Evolutionary conservation across 805 yeast genomes (phyloP).

Genomic region (Suhomyces pyralidae): DNA sequence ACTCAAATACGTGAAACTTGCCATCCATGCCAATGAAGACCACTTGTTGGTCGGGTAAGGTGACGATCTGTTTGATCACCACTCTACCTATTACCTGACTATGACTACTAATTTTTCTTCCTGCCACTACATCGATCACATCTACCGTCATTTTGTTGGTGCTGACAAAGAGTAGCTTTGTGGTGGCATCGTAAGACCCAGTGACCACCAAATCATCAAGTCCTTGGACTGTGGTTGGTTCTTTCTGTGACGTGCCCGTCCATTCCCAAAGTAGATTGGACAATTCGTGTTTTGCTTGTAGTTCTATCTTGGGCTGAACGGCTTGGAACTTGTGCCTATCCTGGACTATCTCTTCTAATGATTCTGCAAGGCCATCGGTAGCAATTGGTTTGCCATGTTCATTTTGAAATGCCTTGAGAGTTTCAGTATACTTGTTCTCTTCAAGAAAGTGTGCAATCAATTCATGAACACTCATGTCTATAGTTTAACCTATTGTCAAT

Average conservation of each 20-base stretch:
- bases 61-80: conserved; percentile 36
- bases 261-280: conserved; percentile 17
- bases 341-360: conserved; percentile 36
- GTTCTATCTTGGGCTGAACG: conserved; percentile 7
- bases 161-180: conserved; percentile 4
- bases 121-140: conserved; percentile 16
- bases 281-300: background rate
- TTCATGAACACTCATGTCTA: conserved; percentile 2
- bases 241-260: conserved; percentile 25
- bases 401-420: conserved; percentile 47
- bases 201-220: conserved; percentile 27
- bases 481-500: background rate
- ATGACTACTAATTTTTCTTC: conserved; percentile 1
- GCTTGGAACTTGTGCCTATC: conserved; percentile 34
- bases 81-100: conserved; percentile 15
- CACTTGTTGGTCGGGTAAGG: conserved; percentile 18
- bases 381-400: conserved; percentile 41
- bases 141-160: conserved; percentile 12
- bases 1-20: conserved; percentile 21
- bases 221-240: conserved; percentile 4
- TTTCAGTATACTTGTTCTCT: conserved; percentile 43
- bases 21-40: conserved; percentile 57
- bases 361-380: conserved; percentile 16
- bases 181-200: conserved; percentile 5
- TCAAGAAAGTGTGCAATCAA: conserved; percentile 61